phyloP scores from a whole-genome alignment of 768 basidiomycete genomes.

The Porpolomopsis calyptriformis region DNA sequence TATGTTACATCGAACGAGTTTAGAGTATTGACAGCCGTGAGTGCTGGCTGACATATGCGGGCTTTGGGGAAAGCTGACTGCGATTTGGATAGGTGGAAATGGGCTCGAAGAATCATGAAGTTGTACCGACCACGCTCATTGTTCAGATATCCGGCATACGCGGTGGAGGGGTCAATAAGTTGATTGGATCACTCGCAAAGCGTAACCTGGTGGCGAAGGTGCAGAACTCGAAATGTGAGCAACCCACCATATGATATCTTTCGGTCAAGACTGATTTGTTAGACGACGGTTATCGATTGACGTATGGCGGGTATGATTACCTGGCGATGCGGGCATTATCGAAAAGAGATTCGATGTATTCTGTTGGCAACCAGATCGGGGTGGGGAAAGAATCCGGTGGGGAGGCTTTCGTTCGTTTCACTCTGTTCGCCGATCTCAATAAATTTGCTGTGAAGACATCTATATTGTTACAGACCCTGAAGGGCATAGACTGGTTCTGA shows the following conservation, averaged over 20 bases:
- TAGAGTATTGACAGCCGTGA: conserved; percentile 87
- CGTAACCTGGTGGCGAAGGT: conserved; percentile 82
- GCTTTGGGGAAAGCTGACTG: neutral
- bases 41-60: conserved; percentile 6
- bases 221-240: conserved; percentile 83
- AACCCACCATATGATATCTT: neutral
- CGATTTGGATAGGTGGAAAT: conserved; percentile 68
- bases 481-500: conserved; percentile 81
- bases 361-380: conserved; percentile 96
- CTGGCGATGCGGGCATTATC: conserved; percentile 89
- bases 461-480: conserved; percentile 82
- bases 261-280: conserved; percentile 4
- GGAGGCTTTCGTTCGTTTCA: conserved; percentile 18
- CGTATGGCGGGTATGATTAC: conserved; percentile 98
- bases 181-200: conserved; percentile 84
- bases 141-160: conserved; percentile 88
- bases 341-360: conserved; percentile 77
- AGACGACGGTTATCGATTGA: conserved; percentile 97
- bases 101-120: conserved; percentile 96
- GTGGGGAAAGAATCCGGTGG: conserved; percentile 95
- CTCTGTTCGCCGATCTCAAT: neutral
- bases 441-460: conserved; percentile 50
- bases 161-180: conserved; percentile 88
- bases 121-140: conserved; percentile 83
- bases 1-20: conserved; percentile 92